Evolutionary conservation across 108 stramenopile species (phyloP).

Genomic region (Pseudonitzschia multiseries): DNA sequence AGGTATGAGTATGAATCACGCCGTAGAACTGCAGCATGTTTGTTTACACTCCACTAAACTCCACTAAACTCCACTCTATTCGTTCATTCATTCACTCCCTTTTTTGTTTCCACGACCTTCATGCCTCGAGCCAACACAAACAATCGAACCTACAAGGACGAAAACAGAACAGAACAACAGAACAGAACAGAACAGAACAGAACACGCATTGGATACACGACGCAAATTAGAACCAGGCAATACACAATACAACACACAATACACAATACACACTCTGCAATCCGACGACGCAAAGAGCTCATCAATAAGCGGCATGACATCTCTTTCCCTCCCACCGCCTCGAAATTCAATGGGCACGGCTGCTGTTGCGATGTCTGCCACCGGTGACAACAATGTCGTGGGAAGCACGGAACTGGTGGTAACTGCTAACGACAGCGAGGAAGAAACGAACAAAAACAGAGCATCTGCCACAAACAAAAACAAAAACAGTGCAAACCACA

Average conservation of each 20-base stretch:
- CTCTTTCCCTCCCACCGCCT: slow-evolving; percentile 40
- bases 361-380: neutral
- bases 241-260: neutral
- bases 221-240: no score
- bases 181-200: neutral
- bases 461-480: neutral
- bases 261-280: neutral
- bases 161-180: neutral
- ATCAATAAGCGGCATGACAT: slow-evolving; percentile 26
- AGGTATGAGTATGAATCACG: no score
- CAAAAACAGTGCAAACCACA: neutral
- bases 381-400: neutral
- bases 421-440: neutral
- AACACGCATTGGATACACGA: neutral
- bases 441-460: neutral
- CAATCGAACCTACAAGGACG: no score
- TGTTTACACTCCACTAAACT: no score
- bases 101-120: no score
- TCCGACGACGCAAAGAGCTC: neutral
- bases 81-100: no score
- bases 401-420: neutral
- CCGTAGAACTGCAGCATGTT: no score
- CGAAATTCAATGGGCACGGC: slow-evolving; percentile 24
- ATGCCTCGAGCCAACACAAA: no score
- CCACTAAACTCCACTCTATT: no score